These are phyloP conservation scores for Zasmidium citrigriseum DNA, from an alignment of 2,329 filamentous ascomycete genomes.

Conservation along the genomic window DNA sequence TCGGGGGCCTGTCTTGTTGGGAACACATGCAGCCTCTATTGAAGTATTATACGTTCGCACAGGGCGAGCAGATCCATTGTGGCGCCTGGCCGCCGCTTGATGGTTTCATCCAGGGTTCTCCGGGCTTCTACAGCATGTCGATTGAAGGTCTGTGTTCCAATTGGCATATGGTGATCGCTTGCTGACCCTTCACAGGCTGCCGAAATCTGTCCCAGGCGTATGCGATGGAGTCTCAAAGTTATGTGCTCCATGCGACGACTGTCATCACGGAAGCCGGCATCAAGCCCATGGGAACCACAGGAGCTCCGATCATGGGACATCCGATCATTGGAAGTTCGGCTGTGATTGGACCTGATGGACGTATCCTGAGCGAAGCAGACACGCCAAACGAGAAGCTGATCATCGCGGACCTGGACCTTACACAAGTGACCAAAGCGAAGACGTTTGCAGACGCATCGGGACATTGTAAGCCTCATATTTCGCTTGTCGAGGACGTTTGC, in stretches of 20 bases:
- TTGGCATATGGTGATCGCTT: neutral
- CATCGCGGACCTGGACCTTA: conserved; percentile 52
- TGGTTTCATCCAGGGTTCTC: conserved; percentile 29
- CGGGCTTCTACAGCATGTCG: conserved; percentile 40
- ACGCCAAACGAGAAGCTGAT: conserved; percentile 51
- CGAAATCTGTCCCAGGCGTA: conserved; percentile 54
- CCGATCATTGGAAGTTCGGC: conserved; percentile 52
- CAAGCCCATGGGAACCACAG: conserved; percentile 44
- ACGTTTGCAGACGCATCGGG: conserved; percentile 46
- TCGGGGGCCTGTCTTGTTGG: conserved; percentile 42
- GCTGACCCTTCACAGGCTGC: conserved; percentile 35
- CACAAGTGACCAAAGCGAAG: conserved; percentile 42
- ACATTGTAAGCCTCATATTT: conserved; percentile 38
- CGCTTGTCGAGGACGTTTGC: neutral
- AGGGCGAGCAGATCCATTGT: conserved; percentile 43
- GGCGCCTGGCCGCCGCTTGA: conserved; percentile 44
- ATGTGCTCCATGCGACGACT: conserved; percentile 56
- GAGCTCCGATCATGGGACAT: conserved; percentile 42
- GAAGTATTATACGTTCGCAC: conserved; percentile 43
- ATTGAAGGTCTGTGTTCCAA: conserved; percentile 28
- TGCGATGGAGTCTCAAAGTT: conserved; percentile 58
- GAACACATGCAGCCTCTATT: conserved; percentile 46
- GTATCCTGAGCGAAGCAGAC: conserved; percentile 43
- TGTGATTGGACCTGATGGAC: conserved; percentile 56
- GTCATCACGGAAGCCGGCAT: conserved; percentile 51